These are phyloP conservation scores for Monosporascus sp. DNA, from an alignment of 2,329 filamentous ascomycete genomes.

Conservation along the genomic window DNA sequence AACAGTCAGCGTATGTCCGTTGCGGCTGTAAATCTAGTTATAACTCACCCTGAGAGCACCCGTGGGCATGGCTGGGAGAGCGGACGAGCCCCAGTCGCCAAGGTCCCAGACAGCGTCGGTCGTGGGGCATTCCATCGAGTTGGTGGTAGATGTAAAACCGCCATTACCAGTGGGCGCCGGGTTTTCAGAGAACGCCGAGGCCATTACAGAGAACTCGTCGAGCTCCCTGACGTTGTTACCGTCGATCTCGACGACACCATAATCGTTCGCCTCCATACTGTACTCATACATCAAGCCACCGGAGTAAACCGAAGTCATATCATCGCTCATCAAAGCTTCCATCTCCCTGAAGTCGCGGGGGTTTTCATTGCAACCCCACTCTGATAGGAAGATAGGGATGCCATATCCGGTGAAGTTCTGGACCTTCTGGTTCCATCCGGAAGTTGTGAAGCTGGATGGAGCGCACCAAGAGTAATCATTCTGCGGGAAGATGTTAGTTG, in stretches of 20 bases:
- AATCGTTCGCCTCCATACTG: slow-evolving; percentile 71
- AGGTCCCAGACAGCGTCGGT: slow-evolving; percentile 46
- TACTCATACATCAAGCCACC: slow-evolving; percentile 97
- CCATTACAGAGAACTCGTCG: slow-evolving; percentile 56
- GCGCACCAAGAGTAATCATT: slow-evolving; percentile 87
- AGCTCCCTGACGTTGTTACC: slow-evolving; percentile 52
- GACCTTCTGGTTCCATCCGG: slow-evolving; percentile 86
- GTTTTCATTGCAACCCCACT: slow-evolving; percentile 88
- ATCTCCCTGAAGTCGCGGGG: slow-evolving; percentile 78
- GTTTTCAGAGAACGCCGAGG: slow-evolving; percentile 42
- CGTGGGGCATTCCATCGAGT: slow-evolving; percentile 44
- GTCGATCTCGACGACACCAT: slow-evolving; percentile 68
- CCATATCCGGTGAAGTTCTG: slow-evolving; percentile 82
- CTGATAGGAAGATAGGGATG: slow-evolving; percentile 87
- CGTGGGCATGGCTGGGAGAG: slow-evolving; percentile 47
- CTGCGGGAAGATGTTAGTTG: slow-evolving; percentile 20
- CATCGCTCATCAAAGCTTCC: slow-evolving; percentile 65
- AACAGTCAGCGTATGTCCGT: background rate
- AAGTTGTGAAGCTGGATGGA: slow-evolving; percentile 59
- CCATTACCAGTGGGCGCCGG: slow-evolving; percentile 46
- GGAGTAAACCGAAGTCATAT: slow-evolving; percentile 90
- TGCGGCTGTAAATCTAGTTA: background rate
- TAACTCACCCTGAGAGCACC: slow-evolving; percentile 34
- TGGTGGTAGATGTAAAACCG: slow-evolving; percentile 43
- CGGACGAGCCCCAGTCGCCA: slow-evolving; percentile 32